phyloP scores from a whole-genome alignment of 352 stramenopile species.

The Globisporangium uncinulatum region DNA sequence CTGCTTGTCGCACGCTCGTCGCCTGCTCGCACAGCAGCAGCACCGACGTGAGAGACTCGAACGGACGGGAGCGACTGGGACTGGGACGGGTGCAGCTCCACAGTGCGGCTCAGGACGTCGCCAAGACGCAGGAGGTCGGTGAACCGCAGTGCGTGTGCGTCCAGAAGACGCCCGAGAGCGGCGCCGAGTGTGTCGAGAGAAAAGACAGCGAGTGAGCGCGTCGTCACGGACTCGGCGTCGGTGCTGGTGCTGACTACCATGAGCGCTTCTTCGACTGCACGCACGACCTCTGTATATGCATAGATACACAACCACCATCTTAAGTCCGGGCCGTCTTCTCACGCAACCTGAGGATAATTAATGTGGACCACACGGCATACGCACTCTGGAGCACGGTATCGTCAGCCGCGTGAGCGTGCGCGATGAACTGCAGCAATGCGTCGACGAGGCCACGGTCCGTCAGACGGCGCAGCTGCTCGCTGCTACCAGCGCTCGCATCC shows the following conservation, averaged over 20 bases:
- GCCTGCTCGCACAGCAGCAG: background rate
- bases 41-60: background rate
- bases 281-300: constrained; percentile 20
- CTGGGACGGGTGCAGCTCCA: constrained; percentile 16
- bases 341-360: background rate
- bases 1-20: background rate
- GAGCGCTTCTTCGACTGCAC: constrained; percentile 22
- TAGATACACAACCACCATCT: background rate
- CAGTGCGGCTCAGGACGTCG: constrained; percentile 30
- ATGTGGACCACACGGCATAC: background rate
- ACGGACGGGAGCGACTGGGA: no score
- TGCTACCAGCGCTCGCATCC: background rate
- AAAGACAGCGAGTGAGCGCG: constrained; percentile 8
- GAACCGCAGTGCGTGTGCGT: constrained; percentile 31
- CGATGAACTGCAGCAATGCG: constrained; percentile 11
- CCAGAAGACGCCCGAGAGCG: constrained; percentile 29
- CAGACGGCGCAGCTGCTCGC: constrained; percentile 1
- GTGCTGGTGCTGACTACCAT: constrained; percentile 10
- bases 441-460: constrained; percentile 1
- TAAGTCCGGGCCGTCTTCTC: background rate
- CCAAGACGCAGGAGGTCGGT: constrained; percentile 44
- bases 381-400: constrained; percentile 7
- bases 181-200: constrained; percentile 31
- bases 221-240: background rate
- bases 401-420: background rate